phyloP scores from a whole-genome alignment of 441 rosid genomes.

The Aleurites moluccanus region DNA sequence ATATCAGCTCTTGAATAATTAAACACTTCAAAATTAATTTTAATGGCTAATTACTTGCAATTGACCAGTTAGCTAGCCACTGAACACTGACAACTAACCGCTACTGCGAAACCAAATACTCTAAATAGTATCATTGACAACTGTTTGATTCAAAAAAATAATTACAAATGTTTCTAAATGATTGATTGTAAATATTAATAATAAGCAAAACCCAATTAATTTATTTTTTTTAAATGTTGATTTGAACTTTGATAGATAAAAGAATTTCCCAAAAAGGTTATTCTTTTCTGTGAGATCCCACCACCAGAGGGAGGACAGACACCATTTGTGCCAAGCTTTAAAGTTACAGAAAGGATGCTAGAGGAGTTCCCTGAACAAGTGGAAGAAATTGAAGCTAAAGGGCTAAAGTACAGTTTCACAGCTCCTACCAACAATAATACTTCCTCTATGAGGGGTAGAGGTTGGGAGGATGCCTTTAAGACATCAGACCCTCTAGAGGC shows the following conservation, averaged over 20 bases:
- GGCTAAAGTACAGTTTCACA: constrained; percentile 48
- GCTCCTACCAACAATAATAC: constrained; percentile 41
- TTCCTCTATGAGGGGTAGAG: constrained; percentile 62
- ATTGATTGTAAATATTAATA: too few species aligned
- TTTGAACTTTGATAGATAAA: constrained; percentile 35
- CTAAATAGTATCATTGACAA: too few species aligned
- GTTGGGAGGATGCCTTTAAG: constrained; percentile 63
- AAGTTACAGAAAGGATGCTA: constrained; percentile 47
- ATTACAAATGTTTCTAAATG: too few species aligned
- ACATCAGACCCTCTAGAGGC: constrained; percentile 54
- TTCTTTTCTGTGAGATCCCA: constrained; percentile 60
- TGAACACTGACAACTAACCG: too few species aligned
- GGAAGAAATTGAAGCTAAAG: constrained; percentile 58
- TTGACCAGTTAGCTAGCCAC: too few species aligned
- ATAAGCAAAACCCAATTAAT: not conserved
- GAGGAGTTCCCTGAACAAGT: constrained; percentile 51
- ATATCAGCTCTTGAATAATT: too few species aligned
- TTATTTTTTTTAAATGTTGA: too few species aligned
- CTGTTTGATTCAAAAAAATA: too few species aligned
- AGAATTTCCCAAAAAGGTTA: constrained; percentile 46
- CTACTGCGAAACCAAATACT: too few species aligned
- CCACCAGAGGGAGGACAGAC: constrained; percentile 71
- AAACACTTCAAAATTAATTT: too few species aligned
- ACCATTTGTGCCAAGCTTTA: constrained; percentile 63
- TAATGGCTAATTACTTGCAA: too few species aligned